phyloP scores from a whole-genome alignment of 306 rosid species.

The Potentilla sterilis region DNA sequence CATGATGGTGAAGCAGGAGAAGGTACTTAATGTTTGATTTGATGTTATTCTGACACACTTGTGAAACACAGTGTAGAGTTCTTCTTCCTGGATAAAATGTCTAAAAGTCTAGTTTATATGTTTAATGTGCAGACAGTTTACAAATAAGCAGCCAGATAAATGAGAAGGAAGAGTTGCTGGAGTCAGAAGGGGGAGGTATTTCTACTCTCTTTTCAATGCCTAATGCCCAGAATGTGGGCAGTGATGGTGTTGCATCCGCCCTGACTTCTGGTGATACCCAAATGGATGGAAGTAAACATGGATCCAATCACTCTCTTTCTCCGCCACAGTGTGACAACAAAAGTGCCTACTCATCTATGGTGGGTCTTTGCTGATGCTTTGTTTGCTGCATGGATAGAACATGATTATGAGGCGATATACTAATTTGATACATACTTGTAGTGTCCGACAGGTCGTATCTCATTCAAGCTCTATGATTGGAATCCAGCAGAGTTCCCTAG shows the following conservation, averaged over 20 bases:
- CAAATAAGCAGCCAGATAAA: slow-evolving; percentile 43
- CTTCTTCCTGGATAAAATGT: slow-evolving; percentile 21
- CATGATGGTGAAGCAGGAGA: slow-evolving; percentile 50
- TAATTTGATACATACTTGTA: slow-evolving; percentile 53
- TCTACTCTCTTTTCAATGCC: slow-evolving; percentile 42
- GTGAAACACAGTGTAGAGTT: slow-evolving; percentile 5
- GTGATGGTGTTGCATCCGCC: slow-evolving; percentile 44
- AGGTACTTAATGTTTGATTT: slow-evolving; percentile 39
- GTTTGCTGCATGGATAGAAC: slow-evolving; percentile 7
- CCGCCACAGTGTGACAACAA: slow-evolving; percentile 61
- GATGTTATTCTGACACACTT: not conserved
- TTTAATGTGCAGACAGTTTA: slow-evolving; percentile 49
- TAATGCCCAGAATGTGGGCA: slow-evolving; percentile 40
- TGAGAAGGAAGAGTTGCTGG: slow-evolving; percentile 45
- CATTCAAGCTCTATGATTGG: slow-evolving; percentile 99
- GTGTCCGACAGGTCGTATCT: slow-evolving; percentile 98
- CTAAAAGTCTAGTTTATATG: slow-evolving; percentile 14
- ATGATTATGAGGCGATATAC: slow-evolving; percentile 14
- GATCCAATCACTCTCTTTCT: slow-evolving; percentile 52
- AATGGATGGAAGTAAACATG: slow-evolving; percentile 49
- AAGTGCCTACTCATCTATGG: slow-evolving; percentile 76
- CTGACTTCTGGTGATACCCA: slow-evolving; percentile 59
- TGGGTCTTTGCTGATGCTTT: slow-evolving; percentile 36
- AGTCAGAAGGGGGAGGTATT: slow-evolving; percentile 53
- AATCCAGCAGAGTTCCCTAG: slow-evolving; percentile 99